Conservation (phyloP, 495 filamentous ascomycete genomes). For the Parathielavia hyrcaniae region DNA sequence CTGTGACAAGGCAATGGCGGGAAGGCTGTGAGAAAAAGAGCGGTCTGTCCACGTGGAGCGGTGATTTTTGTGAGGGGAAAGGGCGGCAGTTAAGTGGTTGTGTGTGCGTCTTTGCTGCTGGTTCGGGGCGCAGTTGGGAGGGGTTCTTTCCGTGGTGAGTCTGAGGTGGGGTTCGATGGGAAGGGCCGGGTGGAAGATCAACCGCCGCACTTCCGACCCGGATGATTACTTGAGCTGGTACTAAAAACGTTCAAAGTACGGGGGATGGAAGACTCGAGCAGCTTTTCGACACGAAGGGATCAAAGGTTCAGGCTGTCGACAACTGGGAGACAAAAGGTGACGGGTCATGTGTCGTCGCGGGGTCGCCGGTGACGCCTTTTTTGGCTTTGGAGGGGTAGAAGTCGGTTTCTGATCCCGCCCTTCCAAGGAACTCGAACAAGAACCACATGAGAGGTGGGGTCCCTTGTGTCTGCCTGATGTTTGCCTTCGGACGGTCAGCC, state of each 20-base stretch:
- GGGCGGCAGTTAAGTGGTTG: slow-evolving; percentile 7
- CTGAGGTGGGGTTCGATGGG: slow-evolving; percentile 11
- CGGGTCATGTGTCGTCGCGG: not conserved
- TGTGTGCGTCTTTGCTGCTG: slow-evolving; percentile 4
- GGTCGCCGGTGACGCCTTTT: not conserved
- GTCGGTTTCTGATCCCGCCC: not conserved
- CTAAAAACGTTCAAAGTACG: not conserved
- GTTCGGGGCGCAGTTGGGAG: slow-evolving; percentile 19
- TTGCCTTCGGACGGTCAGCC: not conserved
- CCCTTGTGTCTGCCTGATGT: not conserved
- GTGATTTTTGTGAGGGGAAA: slow-evolving; percentile 9
- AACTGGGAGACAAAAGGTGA: not conserved
- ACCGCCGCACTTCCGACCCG: not conserved
- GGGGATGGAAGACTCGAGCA: not conserved
- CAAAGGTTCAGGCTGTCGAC: too few relatives aligned
- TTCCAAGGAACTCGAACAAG: not conserved
- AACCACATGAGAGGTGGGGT: slow-evolving; percentile 3
- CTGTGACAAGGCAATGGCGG: not conserved
- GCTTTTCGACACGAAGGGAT: not conserved
- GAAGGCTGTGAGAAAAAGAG: slow-evolving; percentile 5
- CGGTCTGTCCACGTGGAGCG: slow-evolving; percentile 14
- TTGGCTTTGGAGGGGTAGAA: slow-evolving; percentile 2
- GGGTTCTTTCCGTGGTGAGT: slow-evolving; percentile 11
- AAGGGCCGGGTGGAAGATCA: slow-evolving; percentile 4
- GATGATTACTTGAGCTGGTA: not conserved